phyloP scores from a whole-genome alignment of 495 filamentous ascomycete genomes.

The Polyplosphaeria fusca region DNA sequence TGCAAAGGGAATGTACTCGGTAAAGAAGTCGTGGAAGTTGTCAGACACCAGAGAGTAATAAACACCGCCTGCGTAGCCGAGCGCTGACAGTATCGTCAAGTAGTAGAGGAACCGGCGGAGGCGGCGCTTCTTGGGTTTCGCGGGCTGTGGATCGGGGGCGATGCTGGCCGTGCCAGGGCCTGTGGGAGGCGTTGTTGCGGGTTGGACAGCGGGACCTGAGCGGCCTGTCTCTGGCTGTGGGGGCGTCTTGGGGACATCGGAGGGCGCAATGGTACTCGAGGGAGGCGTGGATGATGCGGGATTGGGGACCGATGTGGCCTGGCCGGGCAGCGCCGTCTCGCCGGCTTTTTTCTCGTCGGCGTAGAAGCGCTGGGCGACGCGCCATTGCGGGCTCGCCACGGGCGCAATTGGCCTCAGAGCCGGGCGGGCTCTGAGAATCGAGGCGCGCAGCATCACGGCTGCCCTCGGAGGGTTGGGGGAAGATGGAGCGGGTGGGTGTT shows the following conservation, averaged over 20 bases:
- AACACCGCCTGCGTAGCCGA: conserved; percentile 82
- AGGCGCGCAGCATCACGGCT: conserved; percentile 68
- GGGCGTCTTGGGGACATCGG: conserved; percentile 60
- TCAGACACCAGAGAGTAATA: conserved; percentile 90
- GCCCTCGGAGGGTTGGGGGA: conserved; percentile 29
- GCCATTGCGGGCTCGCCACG: conserved; percentile 26
- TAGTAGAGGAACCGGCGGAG: conserved; percentile 73
- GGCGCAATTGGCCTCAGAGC: conserved; percentile 28
- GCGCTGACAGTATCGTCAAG: conserved; percentile 64
- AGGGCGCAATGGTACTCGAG: conserved; percentile 49
- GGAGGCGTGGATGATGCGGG: conserved; percentile 42
- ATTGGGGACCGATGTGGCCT: conserved; percentile 47
- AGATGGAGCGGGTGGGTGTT: conserved; percentile 10
- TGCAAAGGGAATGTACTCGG: conserved; percentile 91
- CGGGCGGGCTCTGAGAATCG: conserved; percentile 51
- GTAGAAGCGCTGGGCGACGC: conserved; percentile 42
- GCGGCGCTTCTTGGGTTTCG: conserved; percentile 69
- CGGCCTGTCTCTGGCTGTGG: conserved; percentile 44
- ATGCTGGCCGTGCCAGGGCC: conserved; percentile 41
- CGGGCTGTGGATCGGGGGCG: conserved; percentile 44
- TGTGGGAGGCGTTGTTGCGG: conserved; percentile 41
- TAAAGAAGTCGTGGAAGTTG: conserved; percentile 99
- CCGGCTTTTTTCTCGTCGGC: conserved; percentile 54
- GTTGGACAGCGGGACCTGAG: conserved; percentile 22
- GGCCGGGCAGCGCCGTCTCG: conserved; percentile 42